Base-by-base conservation (phyloP, 2,329 filamentous ascomycete genomes). In the Sporothrix euskadiensis region DNA sequence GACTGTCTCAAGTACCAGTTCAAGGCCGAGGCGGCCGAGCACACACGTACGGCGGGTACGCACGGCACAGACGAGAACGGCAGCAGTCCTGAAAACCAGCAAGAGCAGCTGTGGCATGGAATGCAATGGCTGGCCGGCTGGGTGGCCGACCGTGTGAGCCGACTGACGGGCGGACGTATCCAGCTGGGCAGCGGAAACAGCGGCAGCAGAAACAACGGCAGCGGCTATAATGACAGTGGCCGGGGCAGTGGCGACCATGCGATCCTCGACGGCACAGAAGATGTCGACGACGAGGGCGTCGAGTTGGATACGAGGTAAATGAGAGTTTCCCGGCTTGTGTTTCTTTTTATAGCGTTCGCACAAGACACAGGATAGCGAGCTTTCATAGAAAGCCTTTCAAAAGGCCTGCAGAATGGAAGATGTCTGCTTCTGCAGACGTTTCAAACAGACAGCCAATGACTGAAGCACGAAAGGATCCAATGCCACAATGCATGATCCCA, bases 1-100 rank as follows among this genome's bases (percentile, higher is more conserved):
- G 96, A 99, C 81, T 98, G 96, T 77, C 84, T 99, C 73, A 97
- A 96, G 81, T 98, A 97, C 79, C 95, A 99, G 81, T 97, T 98
- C 88, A 97, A 96, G 84, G 93, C 92, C 0, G 96, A 99, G 81
- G 93, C 93, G 9, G 89, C 92, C 57, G 94, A 96, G 82, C 90
- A 93, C 78, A 54, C 71, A 30, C 75, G 74, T n/a, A 59, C 30
- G 4, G 86, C 89, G 44, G 88, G 91, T 73, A 83, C 86, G 61
- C 82, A 84, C 35, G 19, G 30, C 22, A 81, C 88, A 71, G 81
- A 85, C 47, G 86, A 88, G 74, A 83, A 89, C 56, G 88, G 90
- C 73, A 83, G 86, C 61, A 81, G 84, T 32, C 19, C 26, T 47
- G 87, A 89, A 74, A 83, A 85, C 4, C 88, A 93, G 79, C 91